These are phyloP conservation scores for Cladosporium sp. DNA, from an alignment of 2,329 filamentous ascomycete genomes.

Conservation along the genomic window DNA sequence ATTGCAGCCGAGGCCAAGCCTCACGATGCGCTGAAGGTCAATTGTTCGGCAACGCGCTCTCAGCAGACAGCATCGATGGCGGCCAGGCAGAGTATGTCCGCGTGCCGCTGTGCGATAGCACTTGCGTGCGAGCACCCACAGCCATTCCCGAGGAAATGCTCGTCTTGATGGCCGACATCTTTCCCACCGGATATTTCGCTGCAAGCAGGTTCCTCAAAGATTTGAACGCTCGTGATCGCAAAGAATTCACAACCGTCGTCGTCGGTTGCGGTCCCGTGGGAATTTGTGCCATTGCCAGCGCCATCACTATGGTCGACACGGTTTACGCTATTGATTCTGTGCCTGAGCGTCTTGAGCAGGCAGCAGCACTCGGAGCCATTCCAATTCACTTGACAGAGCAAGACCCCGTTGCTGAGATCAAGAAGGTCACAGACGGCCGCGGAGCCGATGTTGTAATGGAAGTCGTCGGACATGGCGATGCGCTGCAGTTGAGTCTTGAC, in stretches of 20 bases:
- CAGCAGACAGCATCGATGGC: constrained; percentile 30
- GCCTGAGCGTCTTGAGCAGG: constrained; percentile 68
- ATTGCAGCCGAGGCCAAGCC: constrained; percentile 72
- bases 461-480: constrained; percentile 46
- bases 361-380: constrained; percentile 71
- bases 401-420: constrained; percentile 58
- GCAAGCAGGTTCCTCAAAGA: constrained; percentile 71
- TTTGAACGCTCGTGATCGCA: constrained; percentile 53
- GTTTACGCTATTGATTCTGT: constrained; percentile 50
- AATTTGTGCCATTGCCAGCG: constrained; percentile 60
- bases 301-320: constrained; percentile 30
- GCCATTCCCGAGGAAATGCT: constrained; percentile 69
- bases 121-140: constrained; percentile 67
- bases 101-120: constrained; percentile 75
- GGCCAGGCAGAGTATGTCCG: constrained; percentile 50
- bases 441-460: constrained; percentile 82
- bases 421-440: constrained; percentile 70
- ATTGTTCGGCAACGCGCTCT: constrained; percentile 40
- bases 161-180: constrained; percentile 89
- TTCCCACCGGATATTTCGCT: constrained; percentile 78
- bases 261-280: constrained; percentile 79
- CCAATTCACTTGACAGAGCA: constrained; percentile 65
- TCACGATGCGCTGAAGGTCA: constrained; percentile 69
- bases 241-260: constrained; percentile 68
- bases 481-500: constrained; percentile 46